These are phyloP conservation scores for Adansonia digitata DNA, from an alignment of 345 rosid genomes.

Conservation along the genomic window DNA sequence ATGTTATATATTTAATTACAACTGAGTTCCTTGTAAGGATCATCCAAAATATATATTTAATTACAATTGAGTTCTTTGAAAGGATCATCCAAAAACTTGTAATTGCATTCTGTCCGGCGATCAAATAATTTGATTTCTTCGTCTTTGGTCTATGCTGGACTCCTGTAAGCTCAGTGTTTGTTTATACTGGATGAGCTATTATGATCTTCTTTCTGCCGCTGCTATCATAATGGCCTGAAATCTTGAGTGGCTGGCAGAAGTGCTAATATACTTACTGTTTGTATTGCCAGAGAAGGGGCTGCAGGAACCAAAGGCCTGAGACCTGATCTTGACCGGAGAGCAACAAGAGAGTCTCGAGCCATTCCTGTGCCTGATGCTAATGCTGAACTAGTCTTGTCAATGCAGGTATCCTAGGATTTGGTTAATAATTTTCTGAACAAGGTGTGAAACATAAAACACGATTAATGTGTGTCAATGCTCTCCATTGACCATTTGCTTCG, in stretches of 20 bases:
- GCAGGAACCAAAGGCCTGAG: conserved; percentile 67
- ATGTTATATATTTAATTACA: conserved; percentile 7
- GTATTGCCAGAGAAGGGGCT: conserved; percentile 60
- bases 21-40: neutral
- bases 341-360: conserved; percentile 82
- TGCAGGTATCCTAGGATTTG: conserved; percentile 55
- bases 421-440: neutral
- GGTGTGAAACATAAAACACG: neutral
- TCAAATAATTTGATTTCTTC: neutral
- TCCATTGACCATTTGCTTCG: neutral
- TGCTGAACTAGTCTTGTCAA: conserved; percentile 75
- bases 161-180: neutral
- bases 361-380: conserved; percentile 94
- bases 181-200: neutral
- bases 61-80: neutral
- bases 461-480: neutral
- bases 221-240: neutral
- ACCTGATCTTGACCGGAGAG: conserved; percentile 63
- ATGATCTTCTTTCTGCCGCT: neutral
- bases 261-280: conserved; percentile 10
- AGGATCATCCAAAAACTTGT: neutral
- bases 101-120: neutral
- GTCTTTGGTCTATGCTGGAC: neutral
- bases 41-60: neutral
- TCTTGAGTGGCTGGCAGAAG: neutral